phyloP scores from a whole-genome alignment of 257 asterid species.

The Solanum gandarillasii region DNA sequence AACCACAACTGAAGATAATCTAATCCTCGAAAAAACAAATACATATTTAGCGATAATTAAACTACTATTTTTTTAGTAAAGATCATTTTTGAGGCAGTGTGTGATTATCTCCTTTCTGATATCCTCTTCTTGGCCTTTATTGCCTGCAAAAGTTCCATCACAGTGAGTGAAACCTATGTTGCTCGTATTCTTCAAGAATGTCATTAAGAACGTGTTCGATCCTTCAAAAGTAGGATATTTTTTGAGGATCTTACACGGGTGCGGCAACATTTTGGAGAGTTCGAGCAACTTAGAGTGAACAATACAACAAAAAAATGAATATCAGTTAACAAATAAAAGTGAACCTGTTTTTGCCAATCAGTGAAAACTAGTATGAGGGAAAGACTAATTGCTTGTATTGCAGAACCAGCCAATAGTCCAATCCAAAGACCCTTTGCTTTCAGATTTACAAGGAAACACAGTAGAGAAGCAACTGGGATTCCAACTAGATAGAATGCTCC shows the following conservation, averaged over 20 bases:
- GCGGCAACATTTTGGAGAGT: no score
- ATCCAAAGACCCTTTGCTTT: conserved; percentile 46
- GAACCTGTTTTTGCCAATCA: conserved; percentile 33
- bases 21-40: no score
- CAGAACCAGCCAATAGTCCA: conserved; percentile 35
- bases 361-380: conserved; percentile 25
- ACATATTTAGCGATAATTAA: no score
- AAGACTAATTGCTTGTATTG: conserved; percentile 18
- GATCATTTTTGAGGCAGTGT: no score
- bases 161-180: background rate
- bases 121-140: conserved; percentile 10
- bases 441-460: conserved; percentile 23
- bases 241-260: no score
- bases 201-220: no score
- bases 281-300: background rate
- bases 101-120: background rate
- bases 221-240: no score
- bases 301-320: background rate
- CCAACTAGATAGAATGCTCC: conserved; percentile 40
- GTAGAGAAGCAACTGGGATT: conserved; percentile 26
- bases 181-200: no score
- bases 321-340: background rate
- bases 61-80: no score
- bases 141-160: conserved; percentile 14
- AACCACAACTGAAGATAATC: no score